These are phyloP conservation scores for Blastobotrys petasosporus DNA, from an alignment of 1,139 yeast species.

Conservation along the genomic window DNA sequence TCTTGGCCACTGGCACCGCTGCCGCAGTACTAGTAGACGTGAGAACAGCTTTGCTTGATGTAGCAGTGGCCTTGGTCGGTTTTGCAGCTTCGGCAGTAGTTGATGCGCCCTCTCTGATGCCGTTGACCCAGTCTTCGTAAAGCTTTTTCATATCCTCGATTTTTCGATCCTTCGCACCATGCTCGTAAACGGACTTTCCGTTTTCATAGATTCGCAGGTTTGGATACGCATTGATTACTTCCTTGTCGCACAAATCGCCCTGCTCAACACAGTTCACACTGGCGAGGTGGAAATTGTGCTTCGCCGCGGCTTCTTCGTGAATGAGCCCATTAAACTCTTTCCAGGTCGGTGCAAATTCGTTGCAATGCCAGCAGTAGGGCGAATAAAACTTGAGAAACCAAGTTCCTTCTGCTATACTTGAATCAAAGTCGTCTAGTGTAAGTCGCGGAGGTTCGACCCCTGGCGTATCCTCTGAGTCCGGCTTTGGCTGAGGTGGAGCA, in stretches of 20 bases:
- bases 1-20: not conserved
- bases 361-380: slow-evolving; percentile 40
- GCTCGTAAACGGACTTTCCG: slow-evolving; percentile 29
- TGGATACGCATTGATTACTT: slow-evolving; percentile 33
- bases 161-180: slow-evolving; percentile 15
- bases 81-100: not conserved
- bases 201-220: slow-evolving; percentile 31
- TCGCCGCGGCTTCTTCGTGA: slow-evolving; percentile 17
- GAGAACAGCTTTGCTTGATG: not conserved
- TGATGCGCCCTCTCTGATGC: not conserved
- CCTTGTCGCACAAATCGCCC: slow-evolving; percentile 36
- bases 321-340: slow-evolving; percentile 24
- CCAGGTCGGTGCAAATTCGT: slow-evolving; percentile 37
- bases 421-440: slow-evolving; percentile 5
- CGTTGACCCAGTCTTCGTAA: slow-evolving; percentile 10
- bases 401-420: slow-evolving; percentile 20
- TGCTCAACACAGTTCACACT: slow-evolving; percentile 37
- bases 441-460: slow-evolving; percentile 2
- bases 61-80: not conserved
- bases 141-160: slow-evolving; percentile 14
- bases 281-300: slow-evolving; percentile 32
- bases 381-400: slow-evolving; percentile 40
- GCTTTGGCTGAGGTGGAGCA: too few relatives aligned
- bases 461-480: too few relatives aligned
- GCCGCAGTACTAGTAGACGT: slow-evolving; percentile 11